These are phyloP conservation scores for Tetrapyrgos nigripes DNA, from an alignment of 1,284 basidiomycete genomes.

Conservation along the genomic window DNA sequence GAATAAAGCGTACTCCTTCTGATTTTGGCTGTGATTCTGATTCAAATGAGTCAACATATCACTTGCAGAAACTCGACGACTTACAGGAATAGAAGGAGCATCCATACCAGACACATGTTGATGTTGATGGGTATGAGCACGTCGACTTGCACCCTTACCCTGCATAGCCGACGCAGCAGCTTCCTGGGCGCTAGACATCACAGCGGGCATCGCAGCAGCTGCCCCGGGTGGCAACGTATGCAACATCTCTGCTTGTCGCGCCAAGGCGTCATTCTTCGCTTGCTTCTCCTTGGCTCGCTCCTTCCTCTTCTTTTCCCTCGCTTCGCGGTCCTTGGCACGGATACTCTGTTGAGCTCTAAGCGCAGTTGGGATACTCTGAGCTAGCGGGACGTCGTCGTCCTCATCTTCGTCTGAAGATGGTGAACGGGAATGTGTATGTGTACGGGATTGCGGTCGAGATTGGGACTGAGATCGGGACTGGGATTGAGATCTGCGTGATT, in stretches of 20 bases:
- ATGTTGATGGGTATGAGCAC: too few relatives aligned
- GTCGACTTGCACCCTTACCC: too few relatives aligned
- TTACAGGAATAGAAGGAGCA: too few relatives aligned
- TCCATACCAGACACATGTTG: neutral
- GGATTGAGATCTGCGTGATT: too few relatives aligned
- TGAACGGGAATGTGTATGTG: neutral
- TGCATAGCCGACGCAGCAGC: slow-evolving; percentile 35
- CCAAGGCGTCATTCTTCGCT: slow-evolving; percentile 13
- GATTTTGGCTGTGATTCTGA: too few relatives aligned
- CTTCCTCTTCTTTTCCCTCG: slow-evolving; percentile 62
- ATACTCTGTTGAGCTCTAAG: slow-evolving; percentile 80
- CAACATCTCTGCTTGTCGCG: slow-evolving; percentile 6
- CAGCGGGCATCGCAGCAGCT: slow-evolving; percentile 1
- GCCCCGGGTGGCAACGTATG: neutral
- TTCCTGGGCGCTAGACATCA: slow-evolving; percentile 44
- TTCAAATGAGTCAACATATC: too few relatives aligned
- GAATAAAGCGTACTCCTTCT: too few relatives aligned
- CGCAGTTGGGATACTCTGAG: slow-evolving; percentile 78
- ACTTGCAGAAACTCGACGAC: too few relatives aligned
- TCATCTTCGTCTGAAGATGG: slow-evolving; percentile 17
- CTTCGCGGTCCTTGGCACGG: slow-evolving; percentile 69
- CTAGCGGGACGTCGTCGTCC: slow-evolving; percentile 80
- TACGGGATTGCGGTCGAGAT: too few relatives aligned
- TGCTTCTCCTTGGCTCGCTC: slow-evolving; percentile 47
- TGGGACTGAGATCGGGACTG: too few relatives aligned